A percentile compares a stretch with the other conserved stretches of the same genome.
Conservation (phyloP, 805 yeast genomes). For the Ogataea allantospora region DNA sequence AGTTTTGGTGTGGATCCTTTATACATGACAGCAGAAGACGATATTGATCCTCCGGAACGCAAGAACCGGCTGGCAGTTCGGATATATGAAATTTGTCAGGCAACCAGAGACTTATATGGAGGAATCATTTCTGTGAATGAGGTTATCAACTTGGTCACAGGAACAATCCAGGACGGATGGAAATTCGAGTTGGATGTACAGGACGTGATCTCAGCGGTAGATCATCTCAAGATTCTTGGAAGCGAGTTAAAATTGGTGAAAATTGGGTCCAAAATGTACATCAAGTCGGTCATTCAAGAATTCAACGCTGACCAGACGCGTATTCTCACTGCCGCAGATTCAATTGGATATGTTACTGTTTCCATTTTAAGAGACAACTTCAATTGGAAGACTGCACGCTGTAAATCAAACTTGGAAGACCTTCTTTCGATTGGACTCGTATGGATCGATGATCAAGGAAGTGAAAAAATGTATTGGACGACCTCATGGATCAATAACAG, state of each 20-base stretch:
- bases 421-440: conserved; percentile 80
- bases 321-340: conserved; percentile 72
- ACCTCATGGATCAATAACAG: conserved; percentile 61
- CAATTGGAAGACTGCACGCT: conserved; percentile 66
- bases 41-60: conserved; percentile 46
- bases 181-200: conserved; percentile 36
- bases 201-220: conserved; percentile 59
- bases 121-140: conserved; percentile 71
- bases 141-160: conserved; percentile 36
- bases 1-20: conserved; percentile 86
- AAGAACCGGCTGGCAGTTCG: conserved; percentile 68
- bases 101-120: conserved; percentile 72
- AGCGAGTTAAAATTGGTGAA: conserved; percentile 65
- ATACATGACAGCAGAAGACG: conserved; percentile 34
- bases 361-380: conserved; percentile 69
- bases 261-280: conserved; percentile 56
- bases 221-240: conserved; percentile 56
- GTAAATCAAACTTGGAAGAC: conserved; percentile 64
- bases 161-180: conserved; percentile 26
- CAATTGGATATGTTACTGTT: conserved; percentile 70
- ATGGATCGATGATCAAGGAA: conserved; percentile 72
- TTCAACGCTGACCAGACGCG: conserved; percentile 65
- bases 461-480: conserved; percentile 62
- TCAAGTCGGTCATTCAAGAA: conserved; percentile 63
- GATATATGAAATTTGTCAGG: conserved; percentile 72